phyloP scores from a whole-genome alignment of 371 early-diverging fungal species.

The Mucor mucedo region DNA sequence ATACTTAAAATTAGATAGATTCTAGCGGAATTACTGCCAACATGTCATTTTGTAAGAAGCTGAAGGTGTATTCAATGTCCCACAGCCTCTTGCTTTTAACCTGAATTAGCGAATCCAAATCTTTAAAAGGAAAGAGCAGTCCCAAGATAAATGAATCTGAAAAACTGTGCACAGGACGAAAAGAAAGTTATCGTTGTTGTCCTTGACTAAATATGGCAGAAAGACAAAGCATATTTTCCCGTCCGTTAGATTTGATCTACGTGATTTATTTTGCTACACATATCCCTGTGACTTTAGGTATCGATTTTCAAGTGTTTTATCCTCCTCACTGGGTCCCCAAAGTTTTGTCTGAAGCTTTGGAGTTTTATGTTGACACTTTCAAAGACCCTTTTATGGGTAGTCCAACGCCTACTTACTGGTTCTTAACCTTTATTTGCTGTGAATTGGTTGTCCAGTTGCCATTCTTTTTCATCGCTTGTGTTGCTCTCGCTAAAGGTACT shows the following conservation, averaged over 20 bases:
- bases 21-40: too few species aligned
- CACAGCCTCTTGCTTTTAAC: too few species aligned
- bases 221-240: slow-evolving; percentile 22
- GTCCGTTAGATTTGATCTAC: slow-evolving; percentile 58
- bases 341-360: slow-evolving; percentile 37
- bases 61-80: too few species aligned
- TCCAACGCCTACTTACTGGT: slow-evolving; percentile 53
- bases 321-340: slow-evolving; percentile 46
- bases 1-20: too few species aligned
- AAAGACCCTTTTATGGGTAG: slow-evolving; percentile 67
- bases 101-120: too few species aligned
- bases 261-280: slow-evolving; percentile 65
- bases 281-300: slow-evolving; percentile 59
- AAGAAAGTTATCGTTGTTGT: neutral
- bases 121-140: too few species aligned
- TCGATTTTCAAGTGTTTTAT: slow-evolving; percentile 58
- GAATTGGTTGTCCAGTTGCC: slow-evolving; percentile 72
- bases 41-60: too few species aligned
- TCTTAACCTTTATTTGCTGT: slow-evolving; percentile 53
- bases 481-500: slow-evolving; percentile 54
- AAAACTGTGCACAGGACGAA: too few species aligned
- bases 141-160: too few species aligned
- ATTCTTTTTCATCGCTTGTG: slow-evolving; percentile 66
- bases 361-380: slow-evolving; percentile 42
- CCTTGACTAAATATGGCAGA: neutral